Base-by-base conservation (phyloP, 2,329 filamentous ascomycete species). In the Penicillium oxalicum region DNA sequence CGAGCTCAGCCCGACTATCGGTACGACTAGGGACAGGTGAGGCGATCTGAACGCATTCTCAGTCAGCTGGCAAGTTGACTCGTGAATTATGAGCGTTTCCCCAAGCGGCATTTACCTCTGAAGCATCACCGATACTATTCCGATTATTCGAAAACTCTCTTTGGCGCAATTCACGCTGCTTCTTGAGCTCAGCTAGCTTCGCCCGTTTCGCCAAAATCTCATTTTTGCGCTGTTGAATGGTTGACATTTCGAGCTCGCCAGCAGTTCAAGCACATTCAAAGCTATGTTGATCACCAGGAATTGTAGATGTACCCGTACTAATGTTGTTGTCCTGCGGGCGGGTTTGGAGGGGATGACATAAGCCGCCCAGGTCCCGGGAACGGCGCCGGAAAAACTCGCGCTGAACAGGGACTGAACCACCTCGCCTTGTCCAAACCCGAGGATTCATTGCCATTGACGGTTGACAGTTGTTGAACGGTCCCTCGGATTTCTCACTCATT, bases 181-280 rank as follows among this genome's bases (percentile, higher is more conserved):
- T 83, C 75, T 95, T 96, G 57, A 98, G 80, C 78, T 97, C 93
- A 43, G 88, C 91, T 62, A 98, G 88, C 77, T 93, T 96, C 55
- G 91, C 91, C 77, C 88, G 91, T 76, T 98, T 98, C 60, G 90
- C 91, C 61, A 93, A 77, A 60, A 98, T 95, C 77, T 98, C 93
- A 77, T 95, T 90, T 76, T 89, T 87, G 62, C 91, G 86, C 78
- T 91, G 76, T 68, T 83, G 85, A 74, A 69, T 67, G 27, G 60
- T 60, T 41, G 64, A 62, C 62, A 67, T 68, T 49, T 46, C 60
- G 51, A 27, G 45, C 52, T 48, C 40, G 44, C 46, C 34, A 33
- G 45, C 40, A 40, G 18, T 32, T 7, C 29, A 32, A 32, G 11
- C 11, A 32, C 29, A 32, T 32, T 11, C 29, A 32, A 32, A 32